These are phyloP conservation scores for Daldinia loculata DNA, from an alignment of 495 filamentous ascomycete species.

Conservation along the genomic window DNA sequence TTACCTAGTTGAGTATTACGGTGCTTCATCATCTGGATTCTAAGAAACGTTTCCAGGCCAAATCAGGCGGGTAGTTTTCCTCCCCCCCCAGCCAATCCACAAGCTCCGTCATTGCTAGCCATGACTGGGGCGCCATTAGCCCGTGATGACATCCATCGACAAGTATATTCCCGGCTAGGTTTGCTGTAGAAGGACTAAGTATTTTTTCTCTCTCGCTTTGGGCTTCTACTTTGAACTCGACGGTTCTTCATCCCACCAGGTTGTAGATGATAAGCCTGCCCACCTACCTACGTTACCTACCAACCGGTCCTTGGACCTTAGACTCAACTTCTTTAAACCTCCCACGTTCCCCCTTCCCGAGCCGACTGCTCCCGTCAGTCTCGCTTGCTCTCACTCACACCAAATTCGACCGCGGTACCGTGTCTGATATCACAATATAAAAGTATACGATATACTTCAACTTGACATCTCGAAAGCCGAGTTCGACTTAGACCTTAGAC, in stretches of 20 bases:
- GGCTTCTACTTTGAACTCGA: slow-evolving; percentile 36
- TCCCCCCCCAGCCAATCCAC: slow-evolving; percentile 40
- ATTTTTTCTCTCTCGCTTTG: slow-evolving; percentile 34
- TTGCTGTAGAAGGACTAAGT: slow-evolving; percentile 44
- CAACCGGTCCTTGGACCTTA: slow-evolving; percentile 27
- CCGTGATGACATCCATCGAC: slow-evolving; percentile 45
- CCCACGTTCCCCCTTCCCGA: slow-evolving; percentile 38
- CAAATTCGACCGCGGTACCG: slow-evolving; percentile 15
- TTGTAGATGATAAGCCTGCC: slow-evolving; percentile 38
- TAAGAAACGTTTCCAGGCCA: slow-evolving; percentile 32
- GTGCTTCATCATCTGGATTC: slow-evolving; percentile 41
- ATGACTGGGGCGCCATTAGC: slow-evolving; percentile 42
- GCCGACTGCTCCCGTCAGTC: slow-evolving; percentile 31
- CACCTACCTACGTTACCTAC: slow-evolving; percentile 22
- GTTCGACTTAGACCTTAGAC: slow-evolving; percentile 8
- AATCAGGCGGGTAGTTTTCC: slow-evolving; percentile 37
- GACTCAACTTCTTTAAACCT: slow-evolving; percentile 38
- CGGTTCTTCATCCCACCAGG: slow-evolving; percentile 36
- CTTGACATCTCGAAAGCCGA: slow-evolving; percentile 2
- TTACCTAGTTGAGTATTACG: slow-evolving; percentile 45
- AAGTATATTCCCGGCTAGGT: slow-evolving; percentile 46
- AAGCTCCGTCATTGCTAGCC: slow-evolving; percentile 42
- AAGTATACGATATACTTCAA: slow-evolving; percentile 14
- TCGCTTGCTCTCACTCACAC: slow-evolving; percentile 15
- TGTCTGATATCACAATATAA: slow-evolving; percentile 16